Evolutionary conservation across 768 basidiomycete genomes (phyloP).

Genomic region (Pholiota molesta): DNA sequence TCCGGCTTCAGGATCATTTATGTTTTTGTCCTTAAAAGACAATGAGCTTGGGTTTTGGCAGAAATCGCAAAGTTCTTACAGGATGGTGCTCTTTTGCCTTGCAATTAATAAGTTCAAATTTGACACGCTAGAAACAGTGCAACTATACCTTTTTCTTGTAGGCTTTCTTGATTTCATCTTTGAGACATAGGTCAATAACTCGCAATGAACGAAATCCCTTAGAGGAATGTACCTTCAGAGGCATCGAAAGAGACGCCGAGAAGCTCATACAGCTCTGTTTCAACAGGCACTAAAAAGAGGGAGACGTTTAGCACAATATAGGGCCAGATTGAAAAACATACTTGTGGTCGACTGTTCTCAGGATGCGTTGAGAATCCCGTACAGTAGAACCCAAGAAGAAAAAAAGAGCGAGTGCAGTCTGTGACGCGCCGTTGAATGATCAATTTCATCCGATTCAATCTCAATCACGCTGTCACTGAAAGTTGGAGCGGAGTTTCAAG

Average conservation of each 20-base stretch:
- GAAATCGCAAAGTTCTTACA: constrained; percentile 38
- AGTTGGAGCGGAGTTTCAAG: constrained; percentile 39
- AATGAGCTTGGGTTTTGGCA: not conserved
- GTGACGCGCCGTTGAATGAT: constrained; percentile 9
- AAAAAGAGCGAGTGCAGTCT: constrained; percentile 1
- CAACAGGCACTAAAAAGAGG: constrained; percentile 57
- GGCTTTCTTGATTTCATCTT: constrained; percentile 91
- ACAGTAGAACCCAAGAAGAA: not conserved
- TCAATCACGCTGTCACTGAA: constrained; percentile 16
- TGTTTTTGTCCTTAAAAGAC: constrained; percentile 62
- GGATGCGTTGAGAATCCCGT: not conserved
- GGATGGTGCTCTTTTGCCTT: constrained; percentile 91
- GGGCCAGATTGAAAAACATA: not conserved
- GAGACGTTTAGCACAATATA: not conserved
- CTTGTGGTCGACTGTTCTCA: not conserved
- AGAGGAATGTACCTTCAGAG: constrained; percentile 58
- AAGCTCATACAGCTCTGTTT: constrained; percentile 86
- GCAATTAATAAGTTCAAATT: constrained; percentile 17
- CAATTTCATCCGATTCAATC: constrained; percentile 2
- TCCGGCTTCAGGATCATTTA: constrained; percentile 82
- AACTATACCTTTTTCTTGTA: constrained; percentile 84
- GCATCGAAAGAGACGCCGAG: constrained; percentile 75
- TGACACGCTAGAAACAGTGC: constrained; percentile 8
- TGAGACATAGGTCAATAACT: constrained; percentile 19
- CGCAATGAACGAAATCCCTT: constrained; percentile 5